A percentile compares a stretch with the other conserved stretches of the same genome.
These are phyloP conservation scores for Albatrellus ellisii DNA, from an alignment of 768 basidiomycete genomes.

Conservation along the genomic window DNA sequence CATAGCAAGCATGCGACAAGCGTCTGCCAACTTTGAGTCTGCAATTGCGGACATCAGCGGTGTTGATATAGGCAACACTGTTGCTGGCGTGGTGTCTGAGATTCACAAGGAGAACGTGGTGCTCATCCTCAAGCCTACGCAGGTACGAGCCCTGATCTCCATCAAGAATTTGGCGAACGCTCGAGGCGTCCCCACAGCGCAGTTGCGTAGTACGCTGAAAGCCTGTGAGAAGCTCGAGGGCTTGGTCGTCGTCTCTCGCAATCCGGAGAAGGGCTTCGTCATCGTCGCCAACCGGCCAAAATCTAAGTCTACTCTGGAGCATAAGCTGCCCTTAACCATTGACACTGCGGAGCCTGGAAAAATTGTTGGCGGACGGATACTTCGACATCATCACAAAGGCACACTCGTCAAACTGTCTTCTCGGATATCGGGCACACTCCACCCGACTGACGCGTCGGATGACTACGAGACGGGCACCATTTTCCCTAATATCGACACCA, in stretches of 20 bases:
- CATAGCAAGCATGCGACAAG: constrained; percentile 80
- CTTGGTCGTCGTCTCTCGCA: constrained; percentile 82
- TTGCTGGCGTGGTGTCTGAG: constrained; percentile 58
- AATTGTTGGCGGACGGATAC: constrained; percentile 68
- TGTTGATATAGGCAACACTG: constrained; percentile 65
- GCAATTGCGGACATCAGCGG: constrained; percentile 49
- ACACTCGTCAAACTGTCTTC: constrained; percentile 65
- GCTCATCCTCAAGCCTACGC: constrained; percentile 55
- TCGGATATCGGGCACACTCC: constrained; percentile 61
- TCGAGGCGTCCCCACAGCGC: constrained; percentile 47
- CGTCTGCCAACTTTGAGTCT: constrained; percentile 35
- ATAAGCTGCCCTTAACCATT: constrained; percentile 43
- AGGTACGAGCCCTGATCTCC: constrained; percentile 72
- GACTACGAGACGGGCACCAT: constrained; percentile 49
- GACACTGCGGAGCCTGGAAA: constrained; percentile 62
- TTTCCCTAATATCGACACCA: constrained; percentile 48
- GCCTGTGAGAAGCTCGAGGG: constrained; percentile 60
- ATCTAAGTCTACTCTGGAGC: constrained; percentile 31
- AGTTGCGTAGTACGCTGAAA: constrained; percentile 49
- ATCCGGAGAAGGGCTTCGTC: constrained; percentile 74
- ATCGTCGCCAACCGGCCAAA: constrained; percentile 70
- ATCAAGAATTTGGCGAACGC: constrained; percentile 80
- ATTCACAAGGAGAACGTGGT: constrained; percentile 80
- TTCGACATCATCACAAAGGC: constrained; percentile 57
- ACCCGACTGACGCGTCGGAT: constrained; percentile 74